Conservation (phyloP, 2,329 filamentous ascomycete genomes). For the Exophiala xenobiotica region DNA sequence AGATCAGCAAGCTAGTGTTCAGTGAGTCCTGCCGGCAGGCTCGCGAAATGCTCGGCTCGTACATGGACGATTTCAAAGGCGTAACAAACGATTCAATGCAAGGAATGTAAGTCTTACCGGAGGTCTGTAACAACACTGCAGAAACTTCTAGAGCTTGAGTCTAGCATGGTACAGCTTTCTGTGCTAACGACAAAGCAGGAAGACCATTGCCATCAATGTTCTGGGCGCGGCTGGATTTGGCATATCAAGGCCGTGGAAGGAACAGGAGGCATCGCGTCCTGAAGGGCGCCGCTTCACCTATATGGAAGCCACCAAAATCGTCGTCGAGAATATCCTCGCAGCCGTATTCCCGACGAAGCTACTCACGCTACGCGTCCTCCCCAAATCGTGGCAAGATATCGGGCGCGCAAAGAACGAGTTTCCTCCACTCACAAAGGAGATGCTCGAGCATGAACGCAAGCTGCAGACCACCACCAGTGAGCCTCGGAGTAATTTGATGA, state of each 20-base stretch:
- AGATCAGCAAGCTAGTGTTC: constrained; percentile 39
- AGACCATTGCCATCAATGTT: constrained; percentile 41
- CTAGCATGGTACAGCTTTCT: no score
- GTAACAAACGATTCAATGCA: constrained; percentile 30
- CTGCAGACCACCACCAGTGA: constrained; percentile 26
- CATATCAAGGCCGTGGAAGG: constrained; percentile 34
- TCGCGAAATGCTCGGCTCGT: constrained; percentile 33
- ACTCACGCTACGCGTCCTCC: constrained; percentile 20
- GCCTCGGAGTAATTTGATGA: constrained; percentile 33
- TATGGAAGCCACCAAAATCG: constrained; percentile 36
- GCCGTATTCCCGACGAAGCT: constrained; percentile 34
- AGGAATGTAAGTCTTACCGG: constrained; percentile 7
- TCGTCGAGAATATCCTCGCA: constrained; percentile 33
- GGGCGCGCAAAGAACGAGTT: constrained; percentile 33
- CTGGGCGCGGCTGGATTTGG: constrained; percentile 39
- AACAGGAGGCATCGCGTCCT: constrained; percentile 24
- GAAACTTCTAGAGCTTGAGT: no score
- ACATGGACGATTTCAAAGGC: constrained; percentile 31
- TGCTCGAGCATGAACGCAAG: constrained; percentile 33
- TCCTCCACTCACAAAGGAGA: constrained; percentile 32
- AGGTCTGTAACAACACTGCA: neutral
- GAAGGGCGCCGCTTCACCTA: constrained; percentile 31
- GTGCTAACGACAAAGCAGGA: constrained; percentile 31
- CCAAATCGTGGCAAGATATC: constrained; percentile 30
- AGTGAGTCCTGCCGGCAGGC: constrained; percentile 36